Conservation (phyloP, 495 filamentous ascomycete species). For the Tuber brumale region DNA sequence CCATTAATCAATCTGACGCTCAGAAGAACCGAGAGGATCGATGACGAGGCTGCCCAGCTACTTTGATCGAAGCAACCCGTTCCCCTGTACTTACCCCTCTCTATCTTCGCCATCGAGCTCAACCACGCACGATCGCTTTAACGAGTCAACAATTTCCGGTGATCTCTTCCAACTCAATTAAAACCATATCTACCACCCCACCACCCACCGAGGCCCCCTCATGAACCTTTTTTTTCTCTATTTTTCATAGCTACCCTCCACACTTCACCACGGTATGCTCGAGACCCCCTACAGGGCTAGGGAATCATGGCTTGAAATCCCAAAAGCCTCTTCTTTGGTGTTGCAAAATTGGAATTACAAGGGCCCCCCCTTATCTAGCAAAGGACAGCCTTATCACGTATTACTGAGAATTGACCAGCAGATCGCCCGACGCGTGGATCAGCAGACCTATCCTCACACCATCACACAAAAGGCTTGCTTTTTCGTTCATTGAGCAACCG, state of each 20-base stretch:
- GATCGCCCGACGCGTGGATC: neutral
- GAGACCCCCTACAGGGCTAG: neutral
- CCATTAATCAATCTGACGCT: neutral
- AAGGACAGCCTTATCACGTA: neutral
- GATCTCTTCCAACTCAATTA: neutral
- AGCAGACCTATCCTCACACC: neutral
- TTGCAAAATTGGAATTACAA: neutral
- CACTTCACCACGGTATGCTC: neutral
- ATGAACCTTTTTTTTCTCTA: neutral
- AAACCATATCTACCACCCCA: neutral
- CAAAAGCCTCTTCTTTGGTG: neutral
- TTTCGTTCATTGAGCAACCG: neutral
- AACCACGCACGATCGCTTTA: neutral
- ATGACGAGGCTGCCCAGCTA: neutral
- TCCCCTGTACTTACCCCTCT: neutral
- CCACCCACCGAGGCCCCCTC: neutral
- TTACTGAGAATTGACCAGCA: neutral
- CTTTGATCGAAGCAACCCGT: neutral
- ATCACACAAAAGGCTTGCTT: neutral
- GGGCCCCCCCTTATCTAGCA: neutral
- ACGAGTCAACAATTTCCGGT: neutral
- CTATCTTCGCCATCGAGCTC: neutral
- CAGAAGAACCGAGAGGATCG: neutral
- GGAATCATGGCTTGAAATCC: neutral
- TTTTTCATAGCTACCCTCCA: neutral